These are phyloP conservation scores for Malassezia sympodialis DNA, from an alignment of 1,284 basidiomycete genomes.

Conservation along the genomic window DNA sequence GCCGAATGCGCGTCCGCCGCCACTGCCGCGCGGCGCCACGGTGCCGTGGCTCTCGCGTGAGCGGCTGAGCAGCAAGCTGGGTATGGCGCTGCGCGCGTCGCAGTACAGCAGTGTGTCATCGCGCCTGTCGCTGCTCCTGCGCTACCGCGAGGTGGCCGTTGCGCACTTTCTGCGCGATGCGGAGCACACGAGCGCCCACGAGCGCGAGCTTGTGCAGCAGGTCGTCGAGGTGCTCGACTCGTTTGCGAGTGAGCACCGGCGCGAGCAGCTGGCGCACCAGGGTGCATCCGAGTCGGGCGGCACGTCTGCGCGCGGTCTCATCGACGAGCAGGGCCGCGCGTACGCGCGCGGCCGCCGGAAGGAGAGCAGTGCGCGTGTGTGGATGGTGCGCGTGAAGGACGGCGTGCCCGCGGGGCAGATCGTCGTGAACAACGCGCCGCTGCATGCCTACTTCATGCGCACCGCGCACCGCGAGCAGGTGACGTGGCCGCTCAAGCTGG, in stretches of 20 bases:
- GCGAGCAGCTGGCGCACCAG: conserved; percentile 9
- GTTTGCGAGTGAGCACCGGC: conserved; percentile 28
- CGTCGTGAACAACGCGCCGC: conserved; percentile 71
- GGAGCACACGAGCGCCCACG: conserved; percentile 4
- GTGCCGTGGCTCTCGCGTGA: conserved; percentile 58
- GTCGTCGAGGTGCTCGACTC: conserved; percentile 24
- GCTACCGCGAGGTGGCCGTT: conserved; percentile 55
- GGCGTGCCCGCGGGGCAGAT: conserved; percentile 52
- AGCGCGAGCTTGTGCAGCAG: conserved; percentile 17
- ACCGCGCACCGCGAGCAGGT: conserved; percentile 68
- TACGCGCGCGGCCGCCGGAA: conserved; percentile 38
- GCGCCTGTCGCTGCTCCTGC: conserved; percentile 63
- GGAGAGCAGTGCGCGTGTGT: conserved; percentile 56
- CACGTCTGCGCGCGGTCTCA: conserved; percentile 7
- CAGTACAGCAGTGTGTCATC: conserved; percentile 62
- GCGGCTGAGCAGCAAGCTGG: conserved; percentile 57
- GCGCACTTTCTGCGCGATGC: conserved; percentile 13
- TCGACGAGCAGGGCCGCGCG: conserved; percentile 28
- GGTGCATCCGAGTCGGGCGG: background rate
- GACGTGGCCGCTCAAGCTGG: conserved; percentile 70
- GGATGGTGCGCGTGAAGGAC: conserved; percentile 69
- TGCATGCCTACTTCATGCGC: conserved; percentile 69
- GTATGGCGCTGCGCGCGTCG: conserved; percentile 59
- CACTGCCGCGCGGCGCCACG: conserved; percentile 26
- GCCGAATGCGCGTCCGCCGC: conserved; percentile 59